A percentile compares a stretch with the other conserved stretches of the same genome.
phyloP scores from a whole-genome alignment of 805 yeast species.

The Candida multigemmis region DNA sequence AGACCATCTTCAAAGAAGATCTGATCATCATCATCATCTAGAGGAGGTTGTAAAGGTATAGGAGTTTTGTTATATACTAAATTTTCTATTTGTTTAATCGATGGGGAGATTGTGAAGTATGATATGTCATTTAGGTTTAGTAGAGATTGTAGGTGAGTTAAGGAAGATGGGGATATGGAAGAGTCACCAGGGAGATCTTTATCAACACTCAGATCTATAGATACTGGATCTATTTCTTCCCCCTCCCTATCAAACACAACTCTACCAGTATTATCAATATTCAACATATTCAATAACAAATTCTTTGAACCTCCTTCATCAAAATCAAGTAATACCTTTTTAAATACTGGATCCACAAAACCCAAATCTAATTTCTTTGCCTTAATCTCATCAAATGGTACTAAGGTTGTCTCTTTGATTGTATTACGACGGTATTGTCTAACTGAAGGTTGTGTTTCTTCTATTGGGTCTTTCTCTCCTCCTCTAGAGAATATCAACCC shows the following conservation, averaged over 20 bases:
- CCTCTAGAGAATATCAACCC: constrained; percentile 11
- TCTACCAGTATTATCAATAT: constrained; percentile 13
- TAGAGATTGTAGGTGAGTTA: too few relatives aligned
- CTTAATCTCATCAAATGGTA: constrained; percentile 4
- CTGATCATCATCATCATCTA: too few relatives aligned
- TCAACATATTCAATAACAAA: constrained; percentile 15
- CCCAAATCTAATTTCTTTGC: constrained; percentile 15
- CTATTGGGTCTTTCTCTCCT: constrained; percentile 7
- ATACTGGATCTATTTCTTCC: too few relatives aligned
- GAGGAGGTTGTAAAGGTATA: too few relatives aligned
- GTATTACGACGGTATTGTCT: constrained; percentile 6
- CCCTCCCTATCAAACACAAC: constrained; percentile 11
- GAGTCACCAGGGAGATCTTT: too few relatives aligned
- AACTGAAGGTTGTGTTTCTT: constrained; percentile 6
- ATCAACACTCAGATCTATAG: too few relatives aligned
- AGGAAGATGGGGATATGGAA: too few relatives aligned
- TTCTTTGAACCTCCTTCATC: constrained; percentile 24
- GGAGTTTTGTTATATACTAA: too few relatives aligned
- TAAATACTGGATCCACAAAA: constrained; percentile 19
- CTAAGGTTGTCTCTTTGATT: constrained; percentile 10
- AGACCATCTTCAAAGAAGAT: too few relatives aligned
- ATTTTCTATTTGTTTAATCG: too few relatives aligned
- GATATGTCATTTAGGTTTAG: too few relatives aligned
- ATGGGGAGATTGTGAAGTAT: too few relatives aligned
- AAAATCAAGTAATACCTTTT: constrained; percentile 17